Conservation (phyloP, 2,329 filamentous ascomycete species). For the Alternaria longipes region DNA sequence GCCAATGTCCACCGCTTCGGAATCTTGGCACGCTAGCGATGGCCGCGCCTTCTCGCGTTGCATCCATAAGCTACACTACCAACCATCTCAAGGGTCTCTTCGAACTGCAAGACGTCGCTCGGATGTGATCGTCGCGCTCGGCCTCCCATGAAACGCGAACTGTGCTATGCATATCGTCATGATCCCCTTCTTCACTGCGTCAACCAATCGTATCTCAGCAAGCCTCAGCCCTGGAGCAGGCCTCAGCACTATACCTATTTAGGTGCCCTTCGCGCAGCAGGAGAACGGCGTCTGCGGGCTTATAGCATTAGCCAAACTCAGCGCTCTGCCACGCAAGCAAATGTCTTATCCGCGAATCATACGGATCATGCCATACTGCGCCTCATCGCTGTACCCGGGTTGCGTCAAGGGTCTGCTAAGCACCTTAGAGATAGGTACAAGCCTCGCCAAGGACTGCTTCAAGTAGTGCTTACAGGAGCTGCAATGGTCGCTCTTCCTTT, state of each 20-base stretch:
- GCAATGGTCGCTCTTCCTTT: not conserved
- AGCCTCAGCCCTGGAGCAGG: not conserved
- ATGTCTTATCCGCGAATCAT: not conserved
- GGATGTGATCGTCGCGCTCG: not conserved
- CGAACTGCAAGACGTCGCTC: not conserved
- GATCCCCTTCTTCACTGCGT: too few relatives aligned
- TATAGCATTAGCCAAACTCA: not conserved
- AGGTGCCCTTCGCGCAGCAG: not conserved
- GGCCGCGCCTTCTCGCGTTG: not conserved
- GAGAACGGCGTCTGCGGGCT: not conserved
- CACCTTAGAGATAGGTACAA: not conserved
- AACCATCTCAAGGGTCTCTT: not conserved
- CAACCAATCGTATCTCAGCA: slow-evolving; percentile 11
- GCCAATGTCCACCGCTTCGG: slow-evolving; percentile 18
- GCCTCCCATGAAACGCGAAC: not conserved
- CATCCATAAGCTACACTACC: not conserved
- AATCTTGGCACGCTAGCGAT: slow-evolving; percentile 18
- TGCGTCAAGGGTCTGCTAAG: not conserved
- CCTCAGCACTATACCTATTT: not conserved
- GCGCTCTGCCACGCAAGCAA: not conserved
- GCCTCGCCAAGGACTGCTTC: not conserved
- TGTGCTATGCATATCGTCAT: not conserved
- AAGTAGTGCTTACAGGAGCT: slow-evolving; percentile 4
- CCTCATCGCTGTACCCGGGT: not conserved
- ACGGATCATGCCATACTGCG: not conserved